Percentiles rank a stretch among this genome's conserved stretches.
Evolutionary conservation across 2,329 filamentous ascomycete genomes (phyloP).

Genomic region (Colletotrichum sp.): DNA sequence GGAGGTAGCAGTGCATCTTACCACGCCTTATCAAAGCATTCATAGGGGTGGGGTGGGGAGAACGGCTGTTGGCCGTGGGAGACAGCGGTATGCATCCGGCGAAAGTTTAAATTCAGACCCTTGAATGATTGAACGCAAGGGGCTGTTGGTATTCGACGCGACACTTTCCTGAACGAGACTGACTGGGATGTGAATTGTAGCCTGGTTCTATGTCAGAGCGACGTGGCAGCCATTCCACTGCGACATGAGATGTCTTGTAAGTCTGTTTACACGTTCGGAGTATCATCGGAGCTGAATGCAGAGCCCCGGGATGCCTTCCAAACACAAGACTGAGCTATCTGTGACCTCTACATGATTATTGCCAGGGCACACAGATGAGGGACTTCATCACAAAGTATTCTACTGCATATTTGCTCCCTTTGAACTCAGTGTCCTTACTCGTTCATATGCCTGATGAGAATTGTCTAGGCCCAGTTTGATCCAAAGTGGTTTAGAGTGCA

Average conservation of each 20-base stretch:
- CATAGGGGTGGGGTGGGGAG: not conserved
- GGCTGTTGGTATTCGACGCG: not conserved
- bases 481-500: not conserved
- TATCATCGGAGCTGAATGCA: not conserved
- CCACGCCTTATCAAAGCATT: not conserved
- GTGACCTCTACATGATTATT: not conserved
- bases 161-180: not conserved
- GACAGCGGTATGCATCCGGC: not conserved
- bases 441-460: not conserved
- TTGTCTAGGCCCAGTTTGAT: not conserved
- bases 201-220: not conserved
- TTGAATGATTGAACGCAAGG: not conserved
- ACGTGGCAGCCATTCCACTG: not conserved
- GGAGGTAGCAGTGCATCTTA: not conserved
- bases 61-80: not conserved
- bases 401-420: accelerated
- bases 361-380: not conserved
- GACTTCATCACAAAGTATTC: not conserved
- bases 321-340: not conserved
- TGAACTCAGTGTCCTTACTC: not conserved
- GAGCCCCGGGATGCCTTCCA: not conserved
- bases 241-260: not conserved
- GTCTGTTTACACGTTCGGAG: not conserved
- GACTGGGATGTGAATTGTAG: not conserved
- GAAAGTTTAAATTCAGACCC: not conserved